phyloP scores from a whole-genome alignment of 352 stramenopile species.

The Pythium brachiatum region DNA sequence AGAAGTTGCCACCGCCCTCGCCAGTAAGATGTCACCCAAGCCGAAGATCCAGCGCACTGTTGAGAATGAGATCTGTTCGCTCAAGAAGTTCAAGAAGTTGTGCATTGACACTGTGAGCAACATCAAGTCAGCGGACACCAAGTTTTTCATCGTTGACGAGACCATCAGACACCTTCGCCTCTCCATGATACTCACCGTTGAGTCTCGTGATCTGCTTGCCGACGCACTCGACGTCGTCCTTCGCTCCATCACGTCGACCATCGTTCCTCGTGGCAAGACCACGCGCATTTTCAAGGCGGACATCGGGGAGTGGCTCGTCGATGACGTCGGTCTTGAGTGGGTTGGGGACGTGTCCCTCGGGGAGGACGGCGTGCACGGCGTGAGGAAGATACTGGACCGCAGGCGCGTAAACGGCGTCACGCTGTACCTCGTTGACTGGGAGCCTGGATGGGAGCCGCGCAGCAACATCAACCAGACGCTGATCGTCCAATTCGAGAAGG shows the following conservation, averaged over 20 bases:
- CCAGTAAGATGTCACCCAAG: background rate
- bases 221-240: background rate
- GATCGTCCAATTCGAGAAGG: background rate
- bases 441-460: background rate
- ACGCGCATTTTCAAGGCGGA: background rate
- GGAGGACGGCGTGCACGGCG: background rate
- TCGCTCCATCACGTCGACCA: background rate
- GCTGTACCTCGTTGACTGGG: background rate
- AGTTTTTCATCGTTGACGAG: background rate
- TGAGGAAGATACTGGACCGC: too few relatives aligned
- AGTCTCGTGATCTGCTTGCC: background rate
- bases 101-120: background rate
- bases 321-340: background rate
- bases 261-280: background rate
- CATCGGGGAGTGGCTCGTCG: background rate
- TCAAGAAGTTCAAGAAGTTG: background rate
- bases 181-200: background rate
- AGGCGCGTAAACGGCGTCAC: background rate
- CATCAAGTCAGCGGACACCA: background rate
- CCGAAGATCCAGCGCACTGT: background rate
- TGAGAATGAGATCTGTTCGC: background rate
- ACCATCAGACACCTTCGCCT: background rate
- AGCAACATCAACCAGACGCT: background rate
- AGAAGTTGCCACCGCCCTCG: background rate
- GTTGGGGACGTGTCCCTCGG: background rate